Base-by-base conservation (phyloP, 768 basidiomycete genomes). In the Hortiboletus flavorubellus region DNA sequence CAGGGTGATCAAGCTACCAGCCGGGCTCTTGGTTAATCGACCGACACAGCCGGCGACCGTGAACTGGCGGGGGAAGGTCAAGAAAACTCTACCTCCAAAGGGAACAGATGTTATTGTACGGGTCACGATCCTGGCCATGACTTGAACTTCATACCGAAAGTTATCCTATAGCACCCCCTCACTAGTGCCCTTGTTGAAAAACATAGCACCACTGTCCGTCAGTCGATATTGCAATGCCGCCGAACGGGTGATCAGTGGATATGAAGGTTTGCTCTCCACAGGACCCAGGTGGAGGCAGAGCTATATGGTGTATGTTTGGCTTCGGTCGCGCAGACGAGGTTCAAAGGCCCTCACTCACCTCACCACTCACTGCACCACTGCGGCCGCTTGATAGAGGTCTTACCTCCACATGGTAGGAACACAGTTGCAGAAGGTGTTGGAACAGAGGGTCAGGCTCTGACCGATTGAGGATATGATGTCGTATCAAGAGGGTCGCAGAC, bases 321-420 rank as follows among this genome's bases (percentile, higher is more conserved):
- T 43, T 42, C 8, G 14, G 43, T n/a, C 41, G 21, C 30, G 39
- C 29, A n/a, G 41, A 29, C 44, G 56, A 48, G 41, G 31, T 12
- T 45, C 4, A 21, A 46, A 49, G 18, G 12, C 14, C 16, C 15
- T 5, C 18, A 55, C 76, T 18, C 48, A 88, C 90, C 77, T 91
- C 86, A 18, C 90, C 91, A 54, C 83, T 89, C 30, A 93, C 86
- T 21, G 83, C 76, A 3, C 89, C 89, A 57, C 91, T 92, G 26
- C 84, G 75, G 5, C 90, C 90, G 58, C 86, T 91, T 1, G 84
- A 75, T 8, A 93, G 74, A 1, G 89, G 82, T 39, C 78, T 75
- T 2, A 91, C 84, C 54, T 91, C 89, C 4, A 91, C 61, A 60
- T 90, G 88, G 59, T 86, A 85, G 3, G 83, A 75, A 59, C 81